phyloP scores from a whole-genome alignment of 352 stramenopile genomes.

The Plasmopara viticola region DNA sequence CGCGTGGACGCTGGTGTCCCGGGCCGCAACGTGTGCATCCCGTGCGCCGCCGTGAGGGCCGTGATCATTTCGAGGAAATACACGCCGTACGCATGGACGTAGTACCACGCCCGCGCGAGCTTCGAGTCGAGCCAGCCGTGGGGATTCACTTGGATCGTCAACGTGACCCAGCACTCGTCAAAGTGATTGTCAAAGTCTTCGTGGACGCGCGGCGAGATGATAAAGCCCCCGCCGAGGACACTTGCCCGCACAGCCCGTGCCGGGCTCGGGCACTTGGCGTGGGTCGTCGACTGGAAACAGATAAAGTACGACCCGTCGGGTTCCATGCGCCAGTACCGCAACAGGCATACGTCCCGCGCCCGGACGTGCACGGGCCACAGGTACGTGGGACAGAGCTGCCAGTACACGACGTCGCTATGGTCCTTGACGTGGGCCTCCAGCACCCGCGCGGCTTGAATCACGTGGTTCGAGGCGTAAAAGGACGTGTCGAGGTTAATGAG shows the following conservation, averaged over 20 bases:
- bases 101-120: conserved; percentile 60
- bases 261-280: conserved; percentile 39
- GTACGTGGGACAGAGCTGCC: conserved; percentile 58
- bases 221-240: conserved; percentile 75
- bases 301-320: conserved; percentile 78
- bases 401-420: conserved; percentile 78
- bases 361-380: conserved; percentile 67
- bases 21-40: conserved; percentile 18
- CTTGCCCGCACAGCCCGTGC: conserved; percentile 41
- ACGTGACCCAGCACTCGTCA: conserved; percentile 71
- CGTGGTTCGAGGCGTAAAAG: conserved; percentile 71
- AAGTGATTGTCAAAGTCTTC: conserved; percentile 50
- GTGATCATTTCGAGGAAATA: conserved; percentile 81
- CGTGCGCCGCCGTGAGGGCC: conserved; percentile 27
- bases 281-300: conserved; percentile 80
- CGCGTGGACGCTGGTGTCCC: conserved; percentile 17
- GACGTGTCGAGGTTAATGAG: conserved; percentile 61
- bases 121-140: conserved; percentile 67
- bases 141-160: conserved; percentile 78
- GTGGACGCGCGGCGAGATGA: conserved; percentile 47
- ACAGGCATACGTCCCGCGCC: conserved; percentile 63
- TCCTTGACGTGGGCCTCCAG: conserved; percentile 59
- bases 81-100: conserved; percentile 66
- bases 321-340: conserved; percentile 81
- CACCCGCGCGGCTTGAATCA: conserved; percentile 58